These are phyloP conservation scores for Cordyceps tenuipes DNA, from an alignment of 2,329 filamentous ascomycete species.

Conservation along the genomic window DNA sequence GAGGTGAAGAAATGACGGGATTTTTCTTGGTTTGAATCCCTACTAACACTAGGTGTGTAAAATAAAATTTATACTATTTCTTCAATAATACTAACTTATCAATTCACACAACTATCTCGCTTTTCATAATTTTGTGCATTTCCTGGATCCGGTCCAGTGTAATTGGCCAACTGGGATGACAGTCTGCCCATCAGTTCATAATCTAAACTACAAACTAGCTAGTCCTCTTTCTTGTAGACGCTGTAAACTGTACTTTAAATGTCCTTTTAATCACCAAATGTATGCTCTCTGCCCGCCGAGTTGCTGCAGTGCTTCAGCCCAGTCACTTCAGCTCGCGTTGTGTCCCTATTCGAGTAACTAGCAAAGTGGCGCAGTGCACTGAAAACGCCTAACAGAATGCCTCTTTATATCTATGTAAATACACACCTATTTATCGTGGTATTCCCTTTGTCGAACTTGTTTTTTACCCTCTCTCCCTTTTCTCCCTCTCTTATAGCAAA, in stretches of 20 bases:
- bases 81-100: too few species aligned
- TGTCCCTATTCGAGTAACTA: not conserved
- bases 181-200: not conserved
- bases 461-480: not conserved
- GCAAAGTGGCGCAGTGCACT: not conserved
- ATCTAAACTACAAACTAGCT: too few species aligned
- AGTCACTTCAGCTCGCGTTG: slow-evolving; percentile 4
- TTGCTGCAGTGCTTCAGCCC: not conserved
- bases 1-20: not conserved
- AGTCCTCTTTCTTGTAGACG: too few species aligned
- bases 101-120: too few species aligned
- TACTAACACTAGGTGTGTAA: too few species aligned
- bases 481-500: not conserved
- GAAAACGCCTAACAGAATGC: not conserved
- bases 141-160: not conserved
- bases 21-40: too few species aligned
- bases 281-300: not conserved
- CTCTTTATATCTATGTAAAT: too few species aligned
- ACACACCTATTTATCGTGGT: not conserved
- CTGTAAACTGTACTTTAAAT: too few species aligned
- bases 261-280: too few species aligned
- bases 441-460: too few species aligned
- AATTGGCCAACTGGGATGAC: not conserved
- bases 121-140: not conserved
- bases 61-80: too few species aligned